A percentile compares a stretch with the other conserved stretches of the same genome.
These are phyloP conservation scores for Mortierella sp. DNA, from an alignment of 371 early-diverging fungal genomes.

Conservation along the genomic window DNA sequence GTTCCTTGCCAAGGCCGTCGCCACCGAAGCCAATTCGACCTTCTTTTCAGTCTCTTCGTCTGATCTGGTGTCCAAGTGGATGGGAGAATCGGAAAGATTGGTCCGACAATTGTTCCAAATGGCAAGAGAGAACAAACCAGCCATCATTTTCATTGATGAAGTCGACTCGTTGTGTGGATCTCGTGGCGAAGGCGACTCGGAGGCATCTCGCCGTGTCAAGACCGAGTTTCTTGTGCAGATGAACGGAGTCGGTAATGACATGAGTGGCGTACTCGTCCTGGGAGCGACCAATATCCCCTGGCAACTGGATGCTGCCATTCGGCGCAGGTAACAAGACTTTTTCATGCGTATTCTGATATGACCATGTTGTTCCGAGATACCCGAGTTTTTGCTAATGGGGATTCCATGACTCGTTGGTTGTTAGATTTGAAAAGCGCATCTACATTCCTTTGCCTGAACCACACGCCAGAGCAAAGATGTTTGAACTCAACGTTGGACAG, in stretches of 20 bases:
- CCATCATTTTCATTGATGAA: slow-evolving; percentile 98
- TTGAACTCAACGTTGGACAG: slow-evolving; percentile 89
- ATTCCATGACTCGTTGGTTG: too few species aligned
- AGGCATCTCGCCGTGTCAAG: slow-evolving; percentile 94
- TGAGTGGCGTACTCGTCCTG: slow-evolving; percentile 91
- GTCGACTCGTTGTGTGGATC: slow-evolving; percentile 97
- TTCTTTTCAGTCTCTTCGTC: slow-evolving; percentile 97
- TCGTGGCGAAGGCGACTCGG: slow-evolving; percentile 95
- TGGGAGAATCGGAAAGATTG: slow-evolving; percentile 96
- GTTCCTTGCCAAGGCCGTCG: slow-evolving; percentile 97
- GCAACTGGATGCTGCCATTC: slow-evolving; percentile 94
- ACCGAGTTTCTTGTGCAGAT: slow-evolving; percentile 98
- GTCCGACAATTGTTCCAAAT: slow-evolving; percentile 94
- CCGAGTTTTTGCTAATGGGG: too few species aligned
- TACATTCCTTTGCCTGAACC: slow-evolving; percentile 95
- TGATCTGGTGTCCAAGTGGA: slow-evolving; percentile 97
- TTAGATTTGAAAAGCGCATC: slow-evolving; percentile 95
- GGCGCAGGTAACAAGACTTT: slow-evolving; percentile 78
- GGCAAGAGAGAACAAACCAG: slow-evolving; percentile 93
- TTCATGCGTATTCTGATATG: too few species aligned
- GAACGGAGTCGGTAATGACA: slow-evolving; percentile 97
- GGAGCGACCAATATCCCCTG: slow-evolving; percentile 98
- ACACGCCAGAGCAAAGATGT: slow-evolving; percentile 90
- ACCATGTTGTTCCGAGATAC: too few species aligned
- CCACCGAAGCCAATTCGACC: slow-evolving; percentile 95